Conservation (phyloP, 345 rosid species). For the Murraya paniculata region DNA sequence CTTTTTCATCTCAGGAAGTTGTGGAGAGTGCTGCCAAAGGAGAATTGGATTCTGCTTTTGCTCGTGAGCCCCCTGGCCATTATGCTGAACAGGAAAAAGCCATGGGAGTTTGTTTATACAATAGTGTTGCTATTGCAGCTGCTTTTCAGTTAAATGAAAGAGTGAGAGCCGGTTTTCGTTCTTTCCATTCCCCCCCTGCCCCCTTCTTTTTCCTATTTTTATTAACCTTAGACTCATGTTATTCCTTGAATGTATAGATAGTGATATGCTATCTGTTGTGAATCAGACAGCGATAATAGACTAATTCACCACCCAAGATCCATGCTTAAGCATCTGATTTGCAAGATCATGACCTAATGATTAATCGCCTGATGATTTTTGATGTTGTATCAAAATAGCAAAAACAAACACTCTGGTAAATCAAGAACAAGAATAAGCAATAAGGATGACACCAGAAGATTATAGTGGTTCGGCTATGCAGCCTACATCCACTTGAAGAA, state of each 20-base stretch:
- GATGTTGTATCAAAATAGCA: no score
- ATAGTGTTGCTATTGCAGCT: conserved; percentile 85
- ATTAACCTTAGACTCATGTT: background rate
- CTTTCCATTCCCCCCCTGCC: no score
- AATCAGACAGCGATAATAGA: no score
- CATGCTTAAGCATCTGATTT: no score
- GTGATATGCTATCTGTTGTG: background rate
- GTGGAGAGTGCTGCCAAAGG: conserved; percentile 79
- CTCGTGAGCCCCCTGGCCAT: conserved; percentile 99
- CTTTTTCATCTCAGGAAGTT: conserved; percentile 45
- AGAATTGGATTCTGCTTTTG: conserved; percentile 75
- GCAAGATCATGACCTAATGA: no score
- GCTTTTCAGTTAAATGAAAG: conserved; percentile 62
- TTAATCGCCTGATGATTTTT: no score
- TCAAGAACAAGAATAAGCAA: no score
- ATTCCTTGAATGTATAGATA: background rate
- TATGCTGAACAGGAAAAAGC: conserved; percentile 85
- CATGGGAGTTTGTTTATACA: conserved; percentile 90
- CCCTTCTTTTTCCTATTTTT: background rate
- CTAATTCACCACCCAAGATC: no score
- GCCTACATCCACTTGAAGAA: no score
- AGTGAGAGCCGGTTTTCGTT: conserved; percentile 39
- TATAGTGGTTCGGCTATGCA: no score
- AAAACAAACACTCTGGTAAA: no score
- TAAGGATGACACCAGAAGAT: no score